Evolutionary conservation across 2,329 filamentous ascomycete genomes (phyloP).

Genomic region (Phialemonium atrogriseum): DNA sequence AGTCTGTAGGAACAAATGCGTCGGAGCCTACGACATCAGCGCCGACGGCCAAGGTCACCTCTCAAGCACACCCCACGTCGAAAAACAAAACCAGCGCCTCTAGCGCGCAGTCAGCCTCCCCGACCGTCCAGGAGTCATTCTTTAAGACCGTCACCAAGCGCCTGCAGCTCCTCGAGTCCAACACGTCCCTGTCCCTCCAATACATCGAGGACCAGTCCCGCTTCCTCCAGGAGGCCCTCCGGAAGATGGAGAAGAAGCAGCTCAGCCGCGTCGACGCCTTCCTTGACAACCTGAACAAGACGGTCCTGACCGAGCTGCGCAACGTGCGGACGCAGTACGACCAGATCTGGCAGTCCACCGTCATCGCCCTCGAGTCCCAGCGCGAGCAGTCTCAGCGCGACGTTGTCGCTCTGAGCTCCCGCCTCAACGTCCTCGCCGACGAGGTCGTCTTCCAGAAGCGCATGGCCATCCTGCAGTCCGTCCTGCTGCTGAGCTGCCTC

Average conservation of each 20-base stretch:
- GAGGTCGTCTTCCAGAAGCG: constrained; percentile 82
- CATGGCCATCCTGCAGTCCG: constrained; percentile 86
- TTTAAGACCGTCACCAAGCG: constrained; percentile 96
- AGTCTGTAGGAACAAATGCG: neutral
- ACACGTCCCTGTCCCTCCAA: constrained; percentile 84
- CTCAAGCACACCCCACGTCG: constrained; percentile 14
- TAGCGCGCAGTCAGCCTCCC: constrained; percentile 46
- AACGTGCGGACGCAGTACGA: constrained; percentile 81
- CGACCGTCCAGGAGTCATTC: constrained; percentile 92
- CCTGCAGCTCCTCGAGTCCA: constrained; percentile 81
- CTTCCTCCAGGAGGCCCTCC: constrained; percentile 79
- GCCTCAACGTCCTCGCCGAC: constrained; percentile 85
- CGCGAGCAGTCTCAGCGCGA: constrained; percentile 77
- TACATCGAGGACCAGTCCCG: constrained; percentile 96
- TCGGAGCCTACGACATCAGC: neutral
- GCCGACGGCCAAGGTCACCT: constrained; percentile 7
- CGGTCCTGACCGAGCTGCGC: constrained; percentile 73
- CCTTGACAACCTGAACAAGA: constrained; percentile 76
- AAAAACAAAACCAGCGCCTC: constrained; percentile 30
- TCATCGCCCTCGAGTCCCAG: constrained; percentile 83
- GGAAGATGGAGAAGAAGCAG: constrained; percentile 80
- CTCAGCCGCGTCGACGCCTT: constrained; percentile 75
- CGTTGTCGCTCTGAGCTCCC: constrained; percentile 69
- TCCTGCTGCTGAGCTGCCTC: constrained; percentile 79
- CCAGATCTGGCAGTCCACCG: constrained; percentile 91